Evolutionary conservation across 768 basidiomycete genomes (phyloP).

Genomic region (Lanmaoa rubissima): DNA sequence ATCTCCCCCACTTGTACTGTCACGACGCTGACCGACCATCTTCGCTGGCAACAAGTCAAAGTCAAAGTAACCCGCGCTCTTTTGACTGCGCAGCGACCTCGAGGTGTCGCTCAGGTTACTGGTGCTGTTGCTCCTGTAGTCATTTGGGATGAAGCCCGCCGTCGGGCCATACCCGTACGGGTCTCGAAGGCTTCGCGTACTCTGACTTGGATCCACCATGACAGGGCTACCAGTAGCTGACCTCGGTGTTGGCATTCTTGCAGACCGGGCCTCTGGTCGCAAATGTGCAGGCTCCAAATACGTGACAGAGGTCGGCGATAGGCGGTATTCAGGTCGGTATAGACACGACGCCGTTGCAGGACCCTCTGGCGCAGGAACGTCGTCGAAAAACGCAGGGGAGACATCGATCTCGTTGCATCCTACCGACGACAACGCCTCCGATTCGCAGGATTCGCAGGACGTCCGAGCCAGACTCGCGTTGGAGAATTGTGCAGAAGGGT

Average conservation of each 20-base stretch:
- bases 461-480: neutral
- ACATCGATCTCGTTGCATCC: conserved; percentile 32
- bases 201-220: neutral
- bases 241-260: neutral
- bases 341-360: conserved; percentile 42
- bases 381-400: conserved; percentile 45
- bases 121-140: conserved; percentile 7
- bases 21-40: neutral
- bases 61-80: conserved; percentile 24
- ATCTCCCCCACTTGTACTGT: neutral
- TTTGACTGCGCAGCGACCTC: conserved; percentile 15
- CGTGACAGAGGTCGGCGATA: conserved; percentile 16
- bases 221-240: neutral
- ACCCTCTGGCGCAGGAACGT: conserved; percentile 43
- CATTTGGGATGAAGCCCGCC: conserved; percentile 29
- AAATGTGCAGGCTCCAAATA: conserved; percentile 19
- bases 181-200: neutral
- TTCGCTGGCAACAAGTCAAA: conserved; percentile 27
- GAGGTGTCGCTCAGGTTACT: conserved; percentile 6
- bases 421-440: conserved; percentile 14
- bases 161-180: conserved; percentile 24
- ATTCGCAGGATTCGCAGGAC: conserved; percentile 21
- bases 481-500: conserved; percentile 8
- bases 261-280: conserved; percentile 6
- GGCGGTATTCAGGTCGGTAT: conserved; percentile 29